A percentile compares a stretch with the other conserved stretches of the same genome.
phyloP scores from a whole-genome alignment of 2,329 filamentous ascomycete genomes.

The Diaporthe helianthi region DNA sequence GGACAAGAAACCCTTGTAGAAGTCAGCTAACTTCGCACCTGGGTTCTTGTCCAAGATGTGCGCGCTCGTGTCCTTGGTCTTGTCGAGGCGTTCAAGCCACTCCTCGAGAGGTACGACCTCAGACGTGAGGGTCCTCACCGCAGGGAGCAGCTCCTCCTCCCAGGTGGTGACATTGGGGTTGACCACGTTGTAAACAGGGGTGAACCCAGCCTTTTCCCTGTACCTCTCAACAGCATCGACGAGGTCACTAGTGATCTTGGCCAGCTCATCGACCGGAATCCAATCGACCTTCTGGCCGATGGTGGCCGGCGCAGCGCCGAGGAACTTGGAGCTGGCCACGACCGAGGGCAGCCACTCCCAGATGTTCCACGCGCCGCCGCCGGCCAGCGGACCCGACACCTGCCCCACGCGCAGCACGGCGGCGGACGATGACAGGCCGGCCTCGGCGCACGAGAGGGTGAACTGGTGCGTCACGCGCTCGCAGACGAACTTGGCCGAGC shows the following conservation, averaged over 20 bases:
- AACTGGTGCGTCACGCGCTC: constrained; percentile 40
- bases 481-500: constrained; percentile 41
- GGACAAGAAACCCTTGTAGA: constrained; percentile 27
- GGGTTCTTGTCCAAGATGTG: constrained; percentile 30
- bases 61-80: constrained; percentile 22
- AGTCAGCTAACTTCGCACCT: constrained; percentile 29
- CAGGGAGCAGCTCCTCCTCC: constrained; percentile 22
- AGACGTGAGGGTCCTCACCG: constrained; percentile 8
- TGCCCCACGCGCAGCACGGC: constrained; percentile 40
- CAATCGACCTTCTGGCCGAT: constrained; percentile 40
- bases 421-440: constrained; percentile 29
- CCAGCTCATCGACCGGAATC: constrained; percentile 41
- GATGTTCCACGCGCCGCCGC: constrained; percentile 39
- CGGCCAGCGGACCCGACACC: constrained; percentile 39
- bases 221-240: constrained; percentile 33
- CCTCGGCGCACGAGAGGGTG: constrained; percentile 28
- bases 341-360: constrained; percentile 42
- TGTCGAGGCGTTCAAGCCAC: constrained; percentile 24
- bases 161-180: constrained; percentile 25
- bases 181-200: constrained; percentile 27
- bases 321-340: constrained; percentile 39
- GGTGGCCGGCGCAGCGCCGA: constrained; percentile 37
- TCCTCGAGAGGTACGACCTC: constrained; percentile 21
- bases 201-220: not conserved
- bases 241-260: constrained; percentile 39